Conservation (phyloP, 345 rosid genomes). For the Populus euphratica region DNA sequence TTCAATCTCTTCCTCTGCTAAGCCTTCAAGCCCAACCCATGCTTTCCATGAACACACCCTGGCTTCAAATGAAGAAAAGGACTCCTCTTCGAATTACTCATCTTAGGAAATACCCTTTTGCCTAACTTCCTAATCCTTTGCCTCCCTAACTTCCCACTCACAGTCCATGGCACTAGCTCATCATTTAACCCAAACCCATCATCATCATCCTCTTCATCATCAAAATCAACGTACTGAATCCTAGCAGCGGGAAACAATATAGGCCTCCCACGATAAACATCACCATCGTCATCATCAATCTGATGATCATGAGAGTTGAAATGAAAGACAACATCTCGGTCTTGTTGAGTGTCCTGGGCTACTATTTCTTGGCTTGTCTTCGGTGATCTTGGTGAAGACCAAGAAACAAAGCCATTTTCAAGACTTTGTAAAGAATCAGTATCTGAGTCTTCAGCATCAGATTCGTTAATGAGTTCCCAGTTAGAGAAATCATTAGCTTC, state of each 20-base stretch:
- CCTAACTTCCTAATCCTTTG: constrained; percentile 54
- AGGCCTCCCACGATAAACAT: neutral
- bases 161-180: constrained; percentile 41
- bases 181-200: constrained; percentile 34
- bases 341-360: neutral
- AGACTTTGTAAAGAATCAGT: constrained; percentile 19
- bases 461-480: constrained; percentile 41
- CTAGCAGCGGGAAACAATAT: neutral
- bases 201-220: neutral
- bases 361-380: neutral
- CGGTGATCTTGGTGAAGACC: constrained; percentile 3
- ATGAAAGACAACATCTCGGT: neutral
- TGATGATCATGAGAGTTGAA: neutral
- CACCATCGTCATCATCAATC: neutral
- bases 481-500: constrained; percentile 18
- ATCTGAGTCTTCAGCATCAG: constrained; percentile 31
- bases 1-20: neutral
- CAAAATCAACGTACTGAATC: neutral
- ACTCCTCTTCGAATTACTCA: constrained; percentile 26
- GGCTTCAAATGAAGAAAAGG: constrained; percentile 33
- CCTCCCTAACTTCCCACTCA: constrained; percentile 44
- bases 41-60: constrained; percentile 55
- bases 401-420: constrained; percentile 26
- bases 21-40: constrained; percentile 44
- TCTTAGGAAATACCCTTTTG: constrained; percentile 40